Evolutionary conservation across 2,329 filamentous ascomycete species (phyloP), one percentile per base, ranked within the genome.

Genomic region (Fusarium heterosporum): DNA sequence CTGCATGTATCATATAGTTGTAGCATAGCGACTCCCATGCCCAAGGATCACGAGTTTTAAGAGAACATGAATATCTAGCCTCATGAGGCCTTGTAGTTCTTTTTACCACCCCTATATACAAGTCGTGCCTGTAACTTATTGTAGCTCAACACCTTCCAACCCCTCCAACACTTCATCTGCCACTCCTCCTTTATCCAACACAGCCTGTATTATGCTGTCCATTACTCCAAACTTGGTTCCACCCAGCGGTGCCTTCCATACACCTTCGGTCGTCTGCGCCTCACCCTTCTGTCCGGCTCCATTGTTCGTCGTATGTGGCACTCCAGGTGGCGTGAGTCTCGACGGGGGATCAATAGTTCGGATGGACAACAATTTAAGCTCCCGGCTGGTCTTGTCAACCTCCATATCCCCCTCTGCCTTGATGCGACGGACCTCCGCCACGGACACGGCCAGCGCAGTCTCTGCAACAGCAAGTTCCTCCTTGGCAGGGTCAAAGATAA

Each of bases 381-480:
- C 77, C 4, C 82, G 70, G 67, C 75, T 51, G 50, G 72, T 70
- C n/a, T 73, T 74, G 49, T 84, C 81, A 30, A 81, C 73, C 6
- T 83, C 81, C 76, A 80, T 80, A 34, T 75, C 76, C 2, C 76
- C 75, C 68, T 45, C 66, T 40, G 32, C 47, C 52, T 54, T 38
- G 39, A 46, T 55, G 60, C 39, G 69, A 48, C 73, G 69, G 32
- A 75, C 75, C 69, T 87, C 86, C 16, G 87, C 87, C 32, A 97
- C 85, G 0, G 93, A 97, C 7, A 98, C 87, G 3, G 95, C 96
- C 43, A 98, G 83, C 4, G 96, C 92, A 13, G 90, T 89, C 74
- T 98, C 95, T 2, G 96, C 96, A 6, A 98, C 95, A 3, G 93
- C 92, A 16, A 99, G 89, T 78, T 99, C 96, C 77, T 97, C 94